These are phyloP conservation scores for Trypanosoma scelopori DNA, from an alignment of 208 protist genomes.

Conservation along the genomic window DNA sequence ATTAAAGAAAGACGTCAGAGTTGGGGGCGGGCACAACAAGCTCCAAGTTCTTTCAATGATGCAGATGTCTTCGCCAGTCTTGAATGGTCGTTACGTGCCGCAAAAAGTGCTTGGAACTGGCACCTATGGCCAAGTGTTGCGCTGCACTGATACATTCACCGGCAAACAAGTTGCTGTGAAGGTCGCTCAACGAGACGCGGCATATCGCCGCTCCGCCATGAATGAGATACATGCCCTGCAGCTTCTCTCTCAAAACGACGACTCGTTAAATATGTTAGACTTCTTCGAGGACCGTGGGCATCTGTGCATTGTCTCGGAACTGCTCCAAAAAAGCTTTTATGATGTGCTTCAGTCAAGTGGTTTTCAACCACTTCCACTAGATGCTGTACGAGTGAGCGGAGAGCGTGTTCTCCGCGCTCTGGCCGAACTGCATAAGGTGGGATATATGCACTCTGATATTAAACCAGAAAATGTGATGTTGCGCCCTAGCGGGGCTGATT, in stretches of 20 bases:
- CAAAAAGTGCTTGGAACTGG: constrained; percentile 84
- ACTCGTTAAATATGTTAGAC: constrained; percentile 58
- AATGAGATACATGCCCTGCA: constrained; percentile 76
- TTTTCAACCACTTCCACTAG: constrained; percentile 56
- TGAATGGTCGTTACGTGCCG: constrained; percentile 60
- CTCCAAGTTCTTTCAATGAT: constrained; percentile 18
- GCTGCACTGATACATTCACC: constrained; percentile 83
- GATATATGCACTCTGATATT: constrained; percentile 97
- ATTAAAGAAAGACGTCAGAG: not conserved
- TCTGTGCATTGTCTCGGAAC: constrained; percentile 85
- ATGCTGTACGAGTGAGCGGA: constrained; percentile 54
- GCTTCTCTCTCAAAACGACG: constrained; percentile 39
- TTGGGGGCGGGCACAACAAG: not conserved
- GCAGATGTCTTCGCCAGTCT: constrained; percentile 1
- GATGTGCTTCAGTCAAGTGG: constrained; percentile 51
- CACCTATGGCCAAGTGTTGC: constrained; percentile 91
- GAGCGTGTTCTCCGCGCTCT: constrained; percentile 54
- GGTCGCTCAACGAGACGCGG: constrained; percentile 71
- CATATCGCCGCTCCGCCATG: constrained; percentile 79
- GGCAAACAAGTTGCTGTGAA: constrained; percentile 82
- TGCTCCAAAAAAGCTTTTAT: constrained; percentile 75
- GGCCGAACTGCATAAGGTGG: constrained; percentile 54
- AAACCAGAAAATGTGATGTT: constrained; percentile 97
- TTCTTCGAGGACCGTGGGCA: constrained; percentile 78
- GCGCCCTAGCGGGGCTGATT: constrained; percentile 6